Evolutionary conservation across 805 yeast species (phyloP), one percentile per base, ranked within the genome.

Genomic region (Metschnikowia reukaufii): DNA sequence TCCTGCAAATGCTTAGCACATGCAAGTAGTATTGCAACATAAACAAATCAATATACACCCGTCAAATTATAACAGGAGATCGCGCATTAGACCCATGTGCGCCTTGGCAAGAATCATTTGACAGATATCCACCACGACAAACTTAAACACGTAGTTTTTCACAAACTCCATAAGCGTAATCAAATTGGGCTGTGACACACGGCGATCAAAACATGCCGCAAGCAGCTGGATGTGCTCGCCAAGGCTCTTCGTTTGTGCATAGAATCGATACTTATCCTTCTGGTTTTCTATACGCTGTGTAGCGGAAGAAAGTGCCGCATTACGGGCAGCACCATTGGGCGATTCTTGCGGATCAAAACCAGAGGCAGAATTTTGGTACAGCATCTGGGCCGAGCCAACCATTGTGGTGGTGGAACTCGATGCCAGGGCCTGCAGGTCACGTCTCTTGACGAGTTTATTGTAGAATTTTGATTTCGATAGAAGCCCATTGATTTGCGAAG

Each of bases 1-100:
- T 94, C 32, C 86, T 90, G 55, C 89, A 86, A 52, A 94, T 94
- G 99, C 75, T 94, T 48, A 77, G 86, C 31, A 85, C 94, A 3
- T 94, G 99, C 60, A 69, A 70, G 56, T 71, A 44, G 38, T 7
- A 4, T n/a, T n/a, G n/a, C n/a, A 16, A 13, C 34, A 13, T 25
- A 16, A 16, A 31, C 15, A 31, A 31, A 31, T 7, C 16, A 15
- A 25, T 31, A 13, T n/a, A 31, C 34, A 21, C 5, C 23, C 20
- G 15, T 31, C 42, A 44, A n/a, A n/a, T n/a, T n/a, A n/a, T 18
- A 37, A 15, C 34, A 37, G 47, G 8, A 33, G 23, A 13, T 19
- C 39, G 12, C 32, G 43, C 18, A 18, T 27, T 12, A 40, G 23
- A n/a, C 44, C 41, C 15, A 40, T 31, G 21, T 45, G 41, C 13